Percentiles rank a stretch among this genome's conserved stretches.
Conservation (phyloP, 768 basidiomycete species). For the Vishniacozyma victoriae region DNA sequence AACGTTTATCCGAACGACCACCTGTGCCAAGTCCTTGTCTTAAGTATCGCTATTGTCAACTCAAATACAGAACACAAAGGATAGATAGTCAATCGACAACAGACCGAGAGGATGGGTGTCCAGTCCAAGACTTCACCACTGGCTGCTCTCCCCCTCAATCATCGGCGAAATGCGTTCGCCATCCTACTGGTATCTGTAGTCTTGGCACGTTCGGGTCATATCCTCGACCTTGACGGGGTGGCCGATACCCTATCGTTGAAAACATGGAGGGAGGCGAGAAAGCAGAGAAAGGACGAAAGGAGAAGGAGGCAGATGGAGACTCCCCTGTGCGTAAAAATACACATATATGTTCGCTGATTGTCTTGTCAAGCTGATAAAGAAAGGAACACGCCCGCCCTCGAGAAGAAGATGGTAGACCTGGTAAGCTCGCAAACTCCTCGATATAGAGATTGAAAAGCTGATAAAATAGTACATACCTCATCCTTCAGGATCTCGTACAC, state of each 20-base stretch:
- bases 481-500: slow-evolving; percentile 56
- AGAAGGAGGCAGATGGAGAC: slow-evolving; percentile 49
- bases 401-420: slow-evolving; percentile 46
- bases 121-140: background rate
- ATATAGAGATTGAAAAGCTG: no score
- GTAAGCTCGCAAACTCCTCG: slow-evolving; percentile 13
- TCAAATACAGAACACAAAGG: background rate
- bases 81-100: background rate
- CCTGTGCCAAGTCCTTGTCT: no score
- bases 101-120: no score
- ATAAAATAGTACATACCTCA: slow-evolving; percentile 57
- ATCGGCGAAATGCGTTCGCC: slow-evolving; percentile 11
- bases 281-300: slow-evolving; percentile 20
- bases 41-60: no score
- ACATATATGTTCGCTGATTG: background rate
- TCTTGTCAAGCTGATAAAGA: background rate
- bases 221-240: background rate
- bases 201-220: slow-evolving; percentile 20
- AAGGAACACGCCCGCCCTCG: slow-evolving; percentile 44
- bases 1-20: no score
- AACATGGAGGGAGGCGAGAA: slow-evolving; percentile 25
- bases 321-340: slow-evolving; percentile 31
- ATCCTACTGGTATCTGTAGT: slow-evolving; percentile 16
- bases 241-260: slow-evolving; percentile 8
- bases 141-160: background rate